Evolutionary conservation across 2,329 filamentous ascomycete species (phyloP).

Genomic region (Colletotrichum limetticola): DNA sequence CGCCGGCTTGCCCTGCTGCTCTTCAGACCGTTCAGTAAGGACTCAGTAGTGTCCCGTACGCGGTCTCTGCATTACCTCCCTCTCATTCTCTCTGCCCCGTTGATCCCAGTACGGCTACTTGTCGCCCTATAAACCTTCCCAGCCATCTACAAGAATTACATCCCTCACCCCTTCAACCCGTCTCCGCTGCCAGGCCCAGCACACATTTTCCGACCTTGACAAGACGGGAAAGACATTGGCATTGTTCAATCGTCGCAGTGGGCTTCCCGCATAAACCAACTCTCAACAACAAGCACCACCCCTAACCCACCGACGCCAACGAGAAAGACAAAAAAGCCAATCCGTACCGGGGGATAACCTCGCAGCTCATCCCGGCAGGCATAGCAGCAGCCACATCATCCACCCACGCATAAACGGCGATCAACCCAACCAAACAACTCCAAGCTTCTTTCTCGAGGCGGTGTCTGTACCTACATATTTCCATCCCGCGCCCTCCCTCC

Average conservation of each 20-base stretch:
- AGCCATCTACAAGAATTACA: constrained; percentile 22
- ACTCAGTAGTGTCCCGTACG: background rate
- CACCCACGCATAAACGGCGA: constrained; percentile 23
- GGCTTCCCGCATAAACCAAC: constrained; percentile 19
- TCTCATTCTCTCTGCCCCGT: background rate
- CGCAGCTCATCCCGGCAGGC: constrained; percentile 14
- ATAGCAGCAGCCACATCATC: constrained; percentile 26
- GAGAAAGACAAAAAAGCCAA: background rate
- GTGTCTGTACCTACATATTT: constrained; percentile 26
- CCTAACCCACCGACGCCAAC: constrained; percentile 23
- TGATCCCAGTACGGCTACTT: constrained; percentile 1
- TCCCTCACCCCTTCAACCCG: constrained; percentile 1
- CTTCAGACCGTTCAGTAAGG: background rate
- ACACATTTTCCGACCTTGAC: background rate
- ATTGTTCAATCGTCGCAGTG: background rate
- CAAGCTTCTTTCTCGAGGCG: background rate
- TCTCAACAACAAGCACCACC: background rate
- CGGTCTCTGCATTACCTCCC: constrained; percentile 12
- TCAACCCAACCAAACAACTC: background rate
- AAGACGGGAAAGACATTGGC: constrained; percentile 20
- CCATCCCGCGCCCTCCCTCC: background rate
- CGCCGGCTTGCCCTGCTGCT: background rate
- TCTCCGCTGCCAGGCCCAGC: constrained; percentile 22
- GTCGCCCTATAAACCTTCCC: constrained; percentile 6
- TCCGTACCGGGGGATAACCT: constrained; percentile 11